Conservation (phyloP, 345 rosid genomes). For the Bretschneidera sinensis region DNA sequence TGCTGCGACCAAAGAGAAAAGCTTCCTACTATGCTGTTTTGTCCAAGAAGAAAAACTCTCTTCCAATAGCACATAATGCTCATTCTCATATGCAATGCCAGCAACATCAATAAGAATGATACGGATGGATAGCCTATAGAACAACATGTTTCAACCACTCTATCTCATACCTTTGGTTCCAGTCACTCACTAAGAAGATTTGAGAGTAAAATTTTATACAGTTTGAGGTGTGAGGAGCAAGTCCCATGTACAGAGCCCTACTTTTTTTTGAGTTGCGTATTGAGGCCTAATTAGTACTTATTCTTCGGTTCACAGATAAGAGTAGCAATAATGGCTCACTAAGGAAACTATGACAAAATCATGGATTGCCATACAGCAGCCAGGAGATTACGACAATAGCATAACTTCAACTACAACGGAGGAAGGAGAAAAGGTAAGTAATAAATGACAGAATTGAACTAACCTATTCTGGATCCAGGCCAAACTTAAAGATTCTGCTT, state of each 20-base stretch:
- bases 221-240: not conserved
- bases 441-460: not conserved
- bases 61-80: not conserved
- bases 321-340: not conserved
- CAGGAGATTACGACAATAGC: not conserved
- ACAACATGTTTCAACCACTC: too few relatives aligned
- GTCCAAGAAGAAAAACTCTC: constrained; percentile 1
- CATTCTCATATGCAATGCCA: not conserved
- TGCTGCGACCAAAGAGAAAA: not conserved
- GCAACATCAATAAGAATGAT: not conserved
- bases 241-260: not conserved
- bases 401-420: not conserved
- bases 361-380: not conserved
- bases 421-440: not conserved
- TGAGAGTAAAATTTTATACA: too few relatives aligned
- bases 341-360: not conserved
- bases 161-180: too few relatives aligned
- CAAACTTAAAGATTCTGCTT: not conserved
- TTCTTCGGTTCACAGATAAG: too few relatives aligned
- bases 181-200: not conserved
- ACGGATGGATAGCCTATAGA: not conserved
- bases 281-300: too few relatives aligned
- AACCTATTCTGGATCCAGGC: not conserved
- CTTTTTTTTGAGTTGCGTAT: too few relatives aligned
- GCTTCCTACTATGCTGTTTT: not conserved